phyloP scores from a whole-genome alignment of 129 eudicot species.

The Helianthus annuus region DNA sequence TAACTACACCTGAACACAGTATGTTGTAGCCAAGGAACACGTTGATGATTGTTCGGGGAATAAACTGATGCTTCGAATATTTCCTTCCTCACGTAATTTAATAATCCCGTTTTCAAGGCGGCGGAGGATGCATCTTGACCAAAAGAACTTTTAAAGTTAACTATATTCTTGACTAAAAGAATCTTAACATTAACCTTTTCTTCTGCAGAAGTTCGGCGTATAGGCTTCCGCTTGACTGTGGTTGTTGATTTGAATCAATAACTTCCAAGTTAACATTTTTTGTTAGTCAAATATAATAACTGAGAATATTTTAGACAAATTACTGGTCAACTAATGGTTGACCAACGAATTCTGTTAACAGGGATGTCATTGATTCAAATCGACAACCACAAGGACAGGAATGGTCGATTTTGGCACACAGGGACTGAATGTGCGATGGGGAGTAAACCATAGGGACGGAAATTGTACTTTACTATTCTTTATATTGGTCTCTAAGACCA shows the following conservation, averaged over 20 bases:
- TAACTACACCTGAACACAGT: slow-evolving; percentile 74
- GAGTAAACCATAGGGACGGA: too few species aligned
- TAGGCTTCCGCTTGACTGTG: slow-evolving; percentile 46
- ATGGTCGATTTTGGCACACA: too few species aligned
- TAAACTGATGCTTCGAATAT: slow-evolving; percentile 50
- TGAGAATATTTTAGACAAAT: too few species aligned
- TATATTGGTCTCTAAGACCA: background rate
- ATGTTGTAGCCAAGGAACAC: slow-evolving; percentile 68
- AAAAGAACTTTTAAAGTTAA: slow-evolving; percentile 17
- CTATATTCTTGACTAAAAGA: slow-evolving; percentile 16
- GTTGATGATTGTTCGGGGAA: slow-evolving; percentile 68
- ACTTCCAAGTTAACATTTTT: too few species aligned
- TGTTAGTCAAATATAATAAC: too few species aligned
- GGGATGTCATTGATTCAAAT: too few species aligned
- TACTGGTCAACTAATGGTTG: too few species aligned
- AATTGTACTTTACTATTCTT: background rate
- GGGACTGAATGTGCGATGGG: too few species aligned
- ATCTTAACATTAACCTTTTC: slow-evolving; percentile 59
- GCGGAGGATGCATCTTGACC: slow-evolving; percentile 6
- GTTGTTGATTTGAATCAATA: too few species aligned
- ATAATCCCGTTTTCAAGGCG: slow-evolving; percentile 67
- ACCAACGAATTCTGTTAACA: too few species aligned
- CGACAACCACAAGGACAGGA: too few species aligned
- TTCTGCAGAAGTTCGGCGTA: slow-evolving; percentile 84
- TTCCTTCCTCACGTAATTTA: slow-evolving; percentile 53